phyloP scores from a whole-genome alignment of 495 filamentous ascomycete genomes.

The Emericellopsis terricola region DNA sequence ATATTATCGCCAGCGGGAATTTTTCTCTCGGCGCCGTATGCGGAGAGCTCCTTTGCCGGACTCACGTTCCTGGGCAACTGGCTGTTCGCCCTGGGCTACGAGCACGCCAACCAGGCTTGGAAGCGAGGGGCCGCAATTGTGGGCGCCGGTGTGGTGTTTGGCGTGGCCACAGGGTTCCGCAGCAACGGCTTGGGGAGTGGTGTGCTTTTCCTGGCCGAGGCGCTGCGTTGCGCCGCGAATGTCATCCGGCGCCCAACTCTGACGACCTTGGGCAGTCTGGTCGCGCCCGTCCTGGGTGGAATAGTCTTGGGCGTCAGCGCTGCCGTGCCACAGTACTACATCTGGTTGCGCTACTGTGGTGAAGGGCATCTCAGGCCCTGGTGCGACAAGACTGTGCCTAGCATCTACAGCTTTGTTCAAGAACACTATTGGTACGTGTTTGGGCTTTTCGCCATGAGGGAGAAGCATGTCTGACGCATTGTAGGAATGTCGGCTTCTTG shows the following conservation, averaged over 20 bases:
- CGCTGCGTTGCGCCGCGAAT: slow-evolving; percentile 31
- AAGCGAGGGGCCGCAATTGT: slow-evolving; percentile 32
- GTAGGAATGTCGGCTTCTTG: slow-evolving; percentile 71
- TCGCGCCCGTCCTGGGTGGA: slow-evolving; percentile 44
- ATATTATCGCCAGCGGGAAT: slow-evolving; percentile 74
- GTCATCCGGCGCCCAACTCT: slow-evolving; percentile 7
- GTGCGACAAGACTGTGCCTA: slow-evolving; percentile 55
- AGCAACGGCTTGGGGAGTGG: slow-evolving; percentile 84
- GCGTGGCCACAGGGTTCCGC: slow-evolving; percentile 53
- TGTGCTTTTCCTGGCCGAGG: slow-evolving; percentile 26
- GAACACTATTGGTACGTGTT: slow-evolving; percentile 62
- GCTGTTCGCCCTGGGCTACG: slow-evolving; percentile 42
- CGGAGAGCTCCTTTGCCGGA: slow-evolving; percentile 63
- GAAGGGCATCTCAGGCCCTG: slow-evolving; percentile 36
- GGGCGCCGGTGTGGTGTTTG: slow-evolving; percentile 47
- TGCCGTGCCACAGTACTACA: slow-evolving; percentile 52
- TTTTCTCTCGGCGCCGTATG: slow-evolving; percentile 78
- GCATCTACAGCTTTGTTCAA: slow-evolving; percentile 85
- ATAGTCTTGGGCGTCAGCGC: slow-evolving; percentile 45
- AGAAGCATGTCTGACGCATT: too few species aligned
- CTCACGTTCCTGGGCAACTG: slow-evolving; percentile 58
- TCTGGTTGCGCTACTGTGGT: slow-evolving; percentile 56
- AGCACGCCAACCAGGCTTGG: slow-evolving; percentile 9
- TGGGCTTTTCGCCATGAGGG: not conserved
- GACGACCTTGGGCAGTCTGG: slow-evolving; percentile 25